Evolutionary conservation across 345 rosid genomes (phyloP), one percentile per base, ranked within the genome.

Genomic region (Luvunga scandens): DNA sequence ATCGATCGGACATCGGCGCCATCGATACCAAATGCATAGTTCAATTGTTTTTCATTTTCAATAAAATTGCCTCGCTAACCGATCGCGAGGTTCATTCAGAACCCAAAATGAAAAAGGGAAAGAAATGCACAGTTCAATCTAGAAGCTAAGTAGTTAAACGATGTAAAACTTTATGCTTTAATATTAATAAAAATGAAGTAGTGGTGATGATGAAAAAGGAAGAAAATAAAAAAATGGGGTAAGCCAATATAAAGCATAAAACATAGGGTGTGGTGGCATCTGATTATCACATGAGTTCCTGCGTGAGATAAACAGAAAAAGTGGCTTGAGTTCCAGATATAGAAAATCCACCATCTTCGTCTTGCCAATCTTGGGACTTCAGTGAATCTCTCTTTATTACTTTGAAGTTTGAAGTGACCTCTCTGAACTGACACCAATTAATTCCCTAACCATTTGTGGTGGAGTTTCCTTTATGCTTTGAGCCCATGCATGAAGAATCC

Each of bases 341-440:
- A 64, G 81, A 82, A 75, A 82, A 50, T 63, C 62, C 73, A 34
- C 73, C 53, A 28, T 65, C 56, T 75, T 72, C 13, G 34, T 34
- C 30, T 66, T 61, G 25, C 77, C 34, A 45, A 25, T 56, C 28
- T 28, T 75, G 39, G 74, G 66, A 66, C 60, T 1, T 67, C 2
- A 6, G 4, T 56, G 60, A 70, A 80, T 75, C 67, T 61, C 67
- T 53, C 56, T 61, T 71, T 68, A 10, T 71, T 68, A 10, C 25
- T 42, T 45, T 73, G 78, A 75, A 69, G 63, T 42, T 34, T 73
- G 78, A 75, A 69, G 63, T 75, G 84, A 78, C 80, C 12, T 57
- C 7, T 66, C 55, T 48, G 71, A 50, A 57, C 74, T 57, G 63
- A 25, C 55, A 71, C 72, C 68, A 19, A 31, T 19, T n/a, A 25